A percentile compares a stretch with the other conserved stretches of the same genome.
Conservation (phyloP, 1,139 yeast species). For the Schwanniomyces etchellsii region DNA sequence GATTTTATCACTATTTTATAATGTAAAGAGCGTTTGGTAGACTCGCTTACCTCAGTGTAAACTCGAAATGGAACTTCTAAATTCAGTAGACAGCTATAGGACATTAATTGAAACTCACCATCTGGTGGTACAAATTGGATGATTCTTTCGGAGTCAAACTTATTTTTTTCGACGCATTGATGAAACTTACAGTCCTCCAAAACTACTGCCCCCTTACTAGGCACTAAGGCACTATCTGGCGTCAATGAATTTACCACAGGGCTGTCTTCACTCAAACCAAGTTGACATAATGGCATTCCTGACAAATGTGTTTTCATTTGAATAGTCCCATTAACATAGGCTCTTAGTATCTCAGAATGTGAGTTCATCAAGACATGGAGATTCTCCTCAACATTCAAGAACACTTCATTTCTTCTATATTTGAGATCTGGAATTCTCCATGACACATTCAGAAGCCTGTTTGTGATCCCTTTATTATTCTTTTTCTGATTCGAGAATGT, state of each 20-base stretch:
- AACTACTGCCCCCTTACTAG: slow-evolving; percentile 39
- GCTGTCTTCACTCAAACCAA: slow-evolving; percentile 52
- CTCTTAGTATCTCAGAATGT: slow-evolving; percentile 56
- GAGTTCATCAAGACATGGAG: slow-evolving; percentile 62
- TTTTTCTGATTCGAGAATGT: slow-evolving; percentile 7
- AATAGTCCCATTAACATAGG: slow-evolving; percentile 76
- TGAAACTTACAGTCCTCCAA: slow-evolving; percentile 84
- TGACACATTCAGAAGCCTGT: slow-evolving; percentile 21
- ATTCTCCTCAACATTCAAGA: slow-evolving; percentile 70
- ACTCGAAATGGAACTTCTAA: slow-evolving; percentile 69
- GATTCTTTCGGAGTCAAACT: slow-evolving; percentile 60
- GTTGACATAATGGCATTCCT: slow-evolving; percentile 67
- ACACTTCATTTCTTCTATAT: slow-evolving; percentile 78
- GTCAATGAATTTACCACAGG: slow-evolving; percentile 13
- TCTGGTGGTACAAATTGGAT: slow-evolving; percentile 86
- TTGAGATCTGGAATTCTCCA: slow-evolving; percentile 64
- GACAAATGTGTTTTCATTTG: slow-evolving; percentile 67
- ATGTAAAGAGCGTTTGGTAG: slow-evolving; percentile 45
- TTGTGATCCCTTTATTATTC: slow-evolving; percentile 1
- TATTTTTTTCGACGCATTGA: slow-evolving; percentile 72
- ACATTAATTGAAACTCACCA: slow-evolving; percentile 86
- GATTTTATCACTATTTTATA: slow-evolving; percentile 61
- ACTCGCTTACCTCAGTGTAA: slow-evolving; percentile 52
- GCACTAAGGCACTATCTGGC: slow-evolving; percentile 9
- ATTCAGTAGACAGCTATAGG: slow-evolving; percentile 53